Percentiles rank a stretch among this genome's conserved stretches.
Conservation (phyloP, 202 grass and related monocot species). For the Carex sylvatica region DNA sequence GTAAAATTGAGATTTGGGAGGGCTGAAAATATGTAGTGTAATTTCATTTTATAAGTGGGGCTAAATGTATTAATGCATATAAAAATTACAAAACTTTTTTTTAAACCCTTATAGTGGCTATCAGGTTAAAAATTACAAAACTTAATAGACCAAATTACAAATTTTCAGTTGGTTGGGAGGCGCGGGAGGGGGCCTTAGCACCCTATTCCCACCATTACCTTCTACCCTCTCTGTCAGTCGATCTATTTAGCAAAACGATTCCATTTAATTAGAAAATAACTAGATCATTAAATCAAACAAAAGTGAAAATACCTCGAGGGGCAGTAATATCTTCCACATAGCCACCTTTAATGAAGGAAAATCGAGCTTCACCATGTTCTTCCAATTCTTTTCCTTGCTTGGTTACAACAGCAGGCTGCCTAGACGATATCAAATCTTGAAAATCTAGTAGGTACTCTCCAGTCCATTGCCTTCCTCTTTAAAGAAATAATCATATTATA, state of each 20-base stretch:
- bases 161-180: too few relatives aligned
- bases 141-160: too few relatives aligned
- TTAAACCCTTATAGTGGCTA: too few relatives aligned
- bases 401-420: constrained; percentile 31
- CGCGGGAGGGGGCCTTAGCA: too few relatives aligned
- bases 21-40: too few relatives aligned
- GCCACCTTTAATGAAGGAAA: constrained; percentile 83
- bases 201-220: too few relatives aligned
- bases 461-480: constrained; percentile 80
- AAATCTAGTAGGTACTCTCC: constrained; percentile 90
- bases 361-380: constrained; percentile 55
- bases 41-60: too few relatives aligned
- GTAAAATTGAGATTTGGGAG: too few relatives aligned
- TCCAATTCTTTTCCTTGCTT: constrained; percentile 10
- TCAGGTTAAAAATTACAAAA: too few relatives aligned
- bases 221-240: not conserved
- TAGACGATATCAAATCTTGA: constrained; percentile 56
- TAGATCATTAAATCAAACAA: not conserved
- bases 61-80: too few relatives aligned
- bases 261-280: not conserved
- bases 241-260: not conserved
- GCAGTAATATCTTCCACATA: constrained; percentile 44
- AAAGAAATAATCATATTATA: not conserved
- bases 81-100: too few relatives aligned
- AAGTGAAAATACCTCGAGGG: constrained; percentile 37